Conservation (phyloP, 257 asterid genomes). For the Primulina huaijiensis region DNA sequence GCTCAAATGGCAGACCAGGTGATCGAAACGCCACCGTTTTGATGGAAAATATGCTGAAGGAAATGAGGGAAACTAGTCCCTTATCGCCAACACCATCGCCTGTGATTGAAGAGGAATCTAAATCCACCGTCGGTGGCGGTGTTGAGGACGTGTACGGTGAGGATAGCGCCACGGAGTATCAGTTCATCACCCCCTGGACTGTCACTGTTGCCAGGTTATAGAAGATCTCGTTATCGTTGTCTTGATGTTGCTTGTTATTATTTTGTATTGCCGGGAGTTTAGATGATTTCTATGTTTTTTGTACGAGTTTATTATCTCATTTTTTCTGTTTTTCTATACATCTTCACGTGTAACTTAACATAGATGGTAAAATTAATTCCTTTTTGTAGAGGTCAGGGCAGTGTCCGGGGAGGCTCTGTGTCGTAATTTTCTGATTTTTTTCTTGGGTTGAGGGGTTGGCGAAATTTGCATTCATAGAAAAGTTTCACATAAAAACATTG, state of each 20-base stretch:
- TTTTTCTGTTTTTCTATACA: too few relatives aligned
- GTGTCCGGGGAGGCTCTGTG: not conserved
- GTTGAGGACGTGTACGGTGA: conserved; percentile 65
- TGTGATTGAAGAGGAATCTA: conserved; percentile 32
- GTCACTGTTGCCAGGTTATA: conserved; percentile 68
- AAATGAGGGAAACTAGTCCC: conserved; percentile 19
- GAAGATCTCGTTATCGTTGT: not conserved
- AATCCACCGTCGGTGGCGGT: conserved; percentile 48
- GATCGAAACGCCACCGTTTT: conserved; percentile 37
- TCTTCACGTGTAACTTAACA: not conserved
- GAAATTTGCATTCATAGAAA: too few relatives aligned
- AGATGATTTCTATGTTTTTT: conserved; percentile 11
- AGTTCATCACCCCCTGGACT: conserved; percentile 57
- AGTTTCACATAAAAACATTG: too few relatives aligned
- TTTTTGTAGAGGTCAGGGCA: too few relatives aligned
- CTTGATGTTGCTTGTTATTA: conserved; percentile 9
- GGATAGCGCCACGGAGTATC: conserved; percentile 63
- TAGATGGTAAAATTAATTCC: not conserved
- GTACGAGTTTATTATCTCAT: not conserved
- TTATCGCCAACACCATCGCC: conserved; percentile 23
- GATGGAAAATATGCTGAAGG: conserved; percentile 25
- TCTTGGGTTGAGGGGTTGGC: not conserved
- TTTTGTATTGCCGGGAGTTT: conserved; percentile 10
- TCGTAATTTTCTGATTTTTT: not conserved
- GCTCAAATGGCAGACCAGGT: conserved; percentile 40